Evolutionary conservation across 1,284 basidiomycete genomes (phyloP).

Genomic region (Cerrena zonata): DNA sequence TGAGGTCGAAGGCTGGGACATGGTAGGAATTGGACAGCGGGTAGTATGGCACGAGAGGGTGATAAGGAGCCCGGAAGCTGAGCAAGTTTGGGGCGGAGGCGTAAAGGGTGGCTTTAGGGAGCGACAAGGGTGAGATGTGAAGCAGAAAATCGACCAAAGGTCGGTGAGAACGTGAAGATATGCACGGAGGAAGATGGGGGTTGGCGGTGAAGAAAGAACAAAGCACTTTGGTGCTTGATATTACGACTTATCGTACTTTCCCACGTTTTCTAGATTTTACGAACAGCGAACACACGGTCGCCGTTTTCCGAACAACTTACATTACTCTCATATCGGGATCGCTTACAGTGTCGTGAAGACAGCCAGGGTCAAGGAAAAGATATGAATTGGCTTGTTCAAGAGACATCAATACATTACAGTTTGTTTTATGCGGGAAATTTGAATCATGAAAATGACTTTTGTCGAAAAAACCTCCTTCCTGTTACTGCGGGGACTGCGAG

Average conservation of each 20-base stretch:
- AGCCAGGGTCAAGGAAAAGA: too few species aligned
- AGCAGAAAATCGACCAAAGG: background rate
- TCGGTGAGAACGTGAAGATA: background rate
- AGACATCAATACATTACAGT: too few species aligned
- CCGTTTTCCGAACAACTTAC: background rate
- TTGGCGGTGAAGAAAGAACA: background rate
- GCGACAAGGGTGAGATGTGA: conserved; percentile 19
- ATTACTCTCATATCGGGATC: too few species aligned
- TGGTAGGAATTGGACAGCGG: background rate
- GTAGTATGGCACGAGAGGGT: background rate
- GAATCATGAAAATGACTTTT: too few species aligned
- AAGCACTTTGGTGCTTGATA: background rate
- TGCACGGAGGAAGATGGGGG: conserved; percentile 8
- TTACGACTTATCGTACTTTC: background rate
- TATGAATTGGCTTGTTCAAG: too few species aligned
- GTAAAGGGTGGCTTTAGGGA: conserved; percentile 13
- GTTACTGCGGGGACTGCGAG: too few species aligned
- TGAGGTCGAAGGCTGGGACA: conserved; percentile 6
- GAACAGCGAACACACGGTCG: background rate
- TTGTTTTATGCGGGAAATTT: too few species aligned
- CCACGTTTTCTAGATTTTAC: background rate
- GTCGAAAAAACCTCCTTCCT: too few species aligned
- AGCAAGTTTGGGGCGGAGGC: background rate
- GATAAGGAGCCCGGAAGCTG: conserved; percentile 1
- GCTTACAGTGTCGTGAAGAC: too few species aligned